Evolutionary conservation across 768 basidiomycete genomes (phyloP).

Genomic region (Lentinula lateritia): DNA sequence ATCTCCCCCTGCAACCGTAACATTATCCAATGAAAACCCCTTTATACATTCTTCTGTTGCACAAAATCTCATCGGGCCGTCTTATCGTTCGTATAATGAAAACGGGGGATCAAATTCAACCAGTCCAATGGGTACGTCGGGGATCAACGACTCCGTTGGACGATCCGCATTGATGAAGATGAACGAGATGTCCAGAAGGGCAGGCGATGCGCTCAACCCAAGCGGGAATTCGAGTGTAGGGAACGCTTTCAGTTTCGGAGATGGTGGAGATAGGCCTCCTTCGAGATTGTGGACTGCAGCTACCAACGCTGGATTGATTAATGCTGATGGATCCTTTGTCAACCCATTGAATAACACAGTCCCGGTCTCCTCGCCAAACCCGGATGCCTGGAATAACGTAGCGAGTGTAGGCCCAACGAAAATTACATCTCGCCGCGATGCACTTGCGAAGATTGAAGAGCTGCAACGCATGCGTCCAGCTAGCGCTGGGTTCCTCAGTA

Average conservation of each 20-base stretch:
- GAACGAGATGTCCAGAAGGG: slow-evolving; percentile 5
- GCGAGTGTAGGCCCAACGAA: slow-evolving; percentile 13
- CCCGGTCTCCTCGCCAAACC: slow-evolving; percentile 7
- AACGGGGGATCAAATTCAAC: neutral
- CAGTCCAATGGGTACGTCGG: neutral
- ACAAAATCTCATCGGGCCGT: neutral
- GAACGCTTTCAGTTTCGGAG: neutral
- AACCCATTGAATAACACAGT: neutral
- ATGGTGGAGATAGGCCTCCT: slow-evolving; percentile 4
- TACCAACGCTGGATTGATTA: slow-evolving; percentile 11
- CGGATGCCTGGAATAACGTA: slow-evolving; percentile 8
- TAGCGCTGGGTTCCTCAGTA: slow-evolving; percentile 15
- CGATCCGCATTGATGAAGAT: slow-evolving; percentile 8
- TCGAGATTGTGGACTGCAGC: slow-evolving; percentile 12
- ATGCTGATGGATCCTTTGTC: slow-evolving; percentile 12
- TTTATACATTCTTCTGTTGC: slow-evolving; percentile 3
- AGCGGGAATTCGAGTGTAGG: neutral
- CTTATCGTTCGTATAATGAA: neutral
- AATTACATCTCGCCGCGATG: slow-evolving; percentile 31
- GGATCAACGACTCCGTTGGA: neutral
- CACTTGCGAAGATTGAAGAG: slow-evolving; percentile 50
- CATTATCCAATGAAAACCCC: slow-evolving; percentile 4
- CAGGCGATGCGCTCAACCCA: neutral
- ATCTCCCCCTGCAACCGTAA: neutral
- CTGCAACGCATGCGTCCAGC: slow-evolving; percentile 35